Conservation (phyloP, 768 basidiomycete genomes). For the Suillus placidus region DNA sequence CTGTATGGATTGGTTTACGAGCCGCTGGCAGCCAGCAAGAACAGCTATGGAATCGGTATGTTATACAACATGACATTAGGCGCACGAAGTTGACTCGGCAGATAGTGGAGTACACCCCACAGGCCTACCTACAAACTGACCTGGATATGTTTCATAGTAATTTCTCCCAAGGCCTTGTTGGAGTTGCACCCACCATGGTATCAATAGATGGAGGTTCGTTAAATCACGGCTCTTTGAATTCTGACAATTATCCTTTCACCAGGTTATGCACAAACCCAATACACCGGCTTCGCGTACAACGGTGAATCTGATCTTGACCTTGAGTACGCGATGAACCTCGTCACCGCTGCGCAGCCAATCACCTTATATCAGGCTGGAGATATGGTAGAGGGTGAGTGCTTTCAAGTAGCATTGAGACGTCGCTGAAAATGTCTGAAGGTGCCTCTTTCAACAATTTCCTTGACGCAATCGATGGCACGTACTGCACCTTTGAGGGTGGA, state of each 20-base stretch:
- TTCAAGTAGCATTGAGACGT: not conserved
- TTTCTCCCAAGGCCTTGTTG: slow-evolving; percentile 43
- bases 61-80: not conserved
- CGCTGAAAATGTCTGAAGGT: slow-evolving; percentile 9
- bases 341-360: slow-evolving; percentile 40
- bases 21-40: slow-evolving; percentile 34
- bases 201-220: slow-evolving; percentile 3
- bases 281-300: slow-evolving; percentile 45
- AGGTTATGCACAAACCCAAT: slow-evolving; percentile 48
- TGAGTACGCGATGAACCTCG: slow-evolving; percentile 53
- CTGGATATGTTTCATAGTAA: slow-evolving; percentile 45
- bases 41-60: slow-evolving; percentile 43
- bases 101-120: slow-evolving; percentile 46
- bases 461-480: slow-evolving; percentile 38
- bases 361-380: slow-evolving; percentile 50
- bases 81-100: not conserved
- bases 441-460: slow-evolving; percentile 40
- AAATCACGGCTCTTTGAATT: slow-evolving; percentile 1
- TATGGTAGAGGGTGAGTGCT: slow-evolving; percentile 38
- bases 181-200: slow-evolving; percentile 40
- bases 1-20: slow-evolving; percentile 40
- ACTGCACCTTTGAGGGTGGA: slow-evolving; percentile 40
- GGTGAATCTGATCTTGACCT: slow-evolving; percentile 62
- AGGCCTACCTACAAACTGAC: slow-evolving; percentile 45
- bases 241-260: slow-evolving; percentile 2